Base-by-base conservation (phyloP, 441 rosid species). In the Macaranga tanarius region DNA sequence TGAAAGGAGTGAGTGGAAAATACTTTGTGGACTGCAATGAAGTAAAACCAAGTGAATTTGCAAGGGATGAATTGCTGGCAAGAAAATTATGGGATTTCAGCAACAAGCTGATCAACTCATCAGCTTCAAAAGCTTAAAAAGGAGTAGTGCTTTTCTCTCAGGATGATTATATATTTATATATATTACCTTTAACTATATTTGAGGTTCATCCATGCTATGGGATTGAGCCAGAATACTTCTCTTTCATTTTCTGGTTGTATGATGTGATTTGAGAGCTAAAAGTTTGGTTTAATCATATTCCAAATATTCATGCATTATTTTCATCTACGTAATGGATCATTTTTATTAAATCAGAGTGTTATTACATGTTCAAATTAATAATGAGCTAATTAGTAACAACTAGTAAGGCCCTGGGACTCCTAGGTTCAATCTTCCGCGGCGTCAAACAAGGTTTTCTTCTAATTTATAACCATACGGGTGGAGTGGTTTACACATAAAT, bases 21-120 rank as follows among this genome's bases (percentile, higher is more conserved):
- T 95, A 92, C 84, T 91, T 77, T 72, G 81, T 71, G 11, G 98
- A 95, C 70, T 92, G 98, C 80, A 95, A 95, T 54, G 91, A 88
- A 74, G 54, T 78, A 47, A 70, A 73, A 42, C 91, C 97, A 34
- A 91, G 91, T 69, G 55, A 75, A 52, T 69, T 75, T 40, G 98
- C 97, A 1, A 83, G 72, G 60, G 88, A 95, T 74, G 83, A 84
- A 61, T 60, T 44, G 11, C 78, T 95, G 76, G 96, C 89, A 2
- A 77, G 58, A 48, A 73, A 82, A 34, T 83, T 92, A 8, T 91
- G 99, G 99, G 96, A 88, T 48, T 91, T 89, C 84, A 92, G 97
- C 82, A 72, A 76, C 70, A 76, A 85, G 67, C 79, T 89, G 72
- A 79, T 91, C 51, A 77, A 75, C 70, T 86, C 90, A 50, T 86